Conservation (phyloP, 2,329 filamentous ascomycete genomes). For the Cladosporium sphaerospermum region DNA sequence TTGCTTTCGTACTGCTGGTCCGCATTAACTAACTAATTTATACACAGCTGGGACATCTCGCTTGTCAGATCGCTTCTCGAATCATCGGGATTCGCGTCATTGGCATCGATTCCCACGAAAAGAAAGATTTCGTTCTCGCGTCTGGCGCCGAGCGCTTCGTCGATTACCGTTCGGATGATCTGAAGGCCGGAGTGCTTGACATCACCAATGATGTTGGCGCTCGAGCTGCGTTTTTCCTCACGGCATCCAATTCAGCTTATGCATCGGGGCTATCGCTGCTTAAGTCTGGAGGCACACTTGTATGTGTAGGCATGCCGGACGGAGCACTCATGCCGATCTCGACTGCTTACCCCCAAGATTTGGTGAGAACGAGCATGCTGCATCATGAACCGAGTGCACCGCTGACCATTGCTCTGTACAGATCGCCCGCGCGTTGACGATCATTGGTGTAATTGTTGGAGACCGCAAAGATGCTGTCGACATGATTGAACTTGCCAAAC, state of each 20-base stretch:
- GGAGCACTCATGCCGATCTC: conserved; percentile 40
- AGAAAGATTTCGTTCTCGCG: conserved; percentile 54
- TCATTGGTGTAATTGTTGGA: conserved; percentile 43
- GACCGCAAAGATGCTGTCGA: conserved; percentile 44
- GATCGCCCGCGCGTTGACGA: conserved; percentile 36
- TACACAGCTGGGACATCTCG: conserved; percentile 48
- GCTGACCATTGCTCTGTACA: no score
- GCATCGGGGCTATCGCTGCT: conserved; percentile 36
- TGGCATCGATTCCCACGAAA: conserved; percentile 58
- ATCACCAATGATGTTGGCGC: conserved; percentile 55
- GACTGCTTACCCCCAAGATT: conserved; percentile 33
- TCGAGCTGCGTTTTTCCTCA: conserved; percentile 53
- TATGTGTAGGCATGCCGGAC: conserved; percentile 42
- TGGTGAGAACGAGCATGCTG: conserved; percentile 16
- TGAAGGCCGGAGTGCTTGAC: conserved; percentile 45
- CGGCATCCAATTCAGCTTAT: conserved; percentile 43
- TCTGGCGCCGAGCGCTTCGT: conserved; percentile 62
- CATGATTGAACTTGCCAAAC: conserved; percentile 40
- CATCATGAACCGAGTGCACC: no score
- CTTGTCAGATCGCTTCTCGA: conserved; percentile 50
- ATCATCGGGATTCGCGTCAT: conserved; percentile 60
- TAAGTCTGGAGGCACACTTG: conserved; percentile 41
- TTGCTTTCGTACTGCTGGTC: background rate
- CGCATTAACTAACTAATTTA: background rate
- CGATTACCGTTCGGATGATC: conserved; percentile 50